Percentiles rank a stretch among this genome's conserved stretches.
phyloP scores from a whole-genome alignment of 1,284 basidiomycete species.

The Flammula alnicola region DNA sequence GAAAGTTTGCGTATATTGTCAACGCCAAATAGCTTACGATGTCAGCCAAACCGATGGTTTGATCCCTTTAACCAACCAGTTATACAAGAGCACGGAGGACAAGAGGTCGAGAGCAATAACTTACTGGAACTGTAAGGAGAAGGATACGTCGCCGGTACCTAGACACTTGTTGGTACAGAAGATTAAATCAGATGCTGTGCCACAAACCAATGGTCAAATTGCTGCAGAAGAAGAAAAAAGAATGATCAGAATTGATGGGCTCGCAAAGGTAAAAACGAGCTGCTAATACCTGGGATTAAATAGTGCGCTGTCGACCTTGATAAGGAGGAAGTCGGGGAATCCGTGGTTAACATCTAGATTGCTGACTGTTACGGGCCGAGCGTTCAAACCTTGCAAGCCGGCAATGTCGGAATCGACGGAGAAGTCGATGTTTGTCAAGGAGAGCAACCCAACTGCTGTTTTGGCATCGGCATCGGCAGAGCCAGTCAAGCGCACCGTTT shows the following conservation, averaged over 20 bases:
- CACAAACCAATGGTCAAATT: conserved; percentile 68
- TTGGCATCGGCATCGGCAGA: conserved; percentile 60
- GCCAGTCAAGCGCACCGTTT: conserved; percentile 64
- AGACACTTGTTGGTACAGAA: neutral
- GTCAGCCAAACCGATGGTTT: conserved; percentile 64
- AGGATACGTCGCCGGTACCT: conserved; percentile 70
- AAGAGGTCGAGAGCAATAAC: conserved; percentile 22
- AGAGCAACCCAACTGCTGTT: conserved; percentile 79
- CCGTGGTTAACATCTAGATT: conserved; percentile 76
- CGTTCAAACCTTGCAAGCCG: conserved; percentile 71
- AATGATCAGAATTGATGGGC: conserved; percentile 6
- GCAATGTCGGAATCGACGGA: conserved; percentile 64
- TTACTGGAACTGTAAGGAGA: conserved; percentile 61
- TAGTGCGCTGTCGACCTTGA: conserved; percentile 63
- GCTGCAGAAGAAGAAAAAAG: conserved; percentile 43
- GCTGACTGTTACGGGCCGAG: conserved; percentile 61
- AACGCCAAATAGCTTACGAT: conserved; percentile 45
- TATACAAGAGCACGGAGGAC: conserved; percentile 6
- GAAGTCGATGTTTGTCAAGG: conserved; percentile 64
- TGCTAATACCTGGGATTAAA: conserved; percentile 72
- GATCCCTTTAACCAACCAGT: conserved; percentile 39
- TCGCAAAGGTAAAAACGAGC: too few relatives aligned
- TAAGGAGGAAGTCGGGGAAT: conserved; percentile 70
- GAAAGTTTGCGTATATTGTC: conserved; percentile 20
- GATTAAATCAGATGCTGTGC: neutral